Evolutionary conservation across 192 early-diverging fungal species (phyloP), one percentile per base, ranked within the genome.

Genomic region (Paraglomus brasilianum): DNA sequence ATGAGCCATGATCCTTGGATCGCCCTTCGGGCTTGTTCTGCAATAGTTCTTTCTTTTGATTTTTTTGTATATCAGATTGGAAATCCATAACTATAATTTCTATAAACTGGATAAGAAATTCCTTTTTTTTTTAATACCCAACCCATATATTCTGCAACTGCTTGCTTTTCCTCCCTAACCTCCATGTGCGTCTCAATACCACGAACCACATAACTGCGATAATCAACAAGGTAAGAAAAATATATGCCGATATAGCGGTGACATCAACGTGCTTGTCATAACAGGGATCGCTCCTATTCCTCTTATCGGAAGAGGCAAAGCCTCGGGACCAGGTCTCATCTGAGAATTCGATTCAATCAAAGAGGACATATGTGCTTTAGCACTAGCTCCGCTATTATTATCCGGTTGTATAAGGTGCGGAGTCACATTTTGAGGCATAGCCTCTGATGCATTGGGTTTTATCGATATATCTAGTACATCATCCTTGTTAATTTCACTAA

Each of bases 391-490:
- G 30, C 30, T 56, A 22, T 56, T 11, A 56, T 11, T 56, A 4
- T 21, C 36, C 53, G 10, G 53, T 6, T 56, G 53, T 56, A 4
- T 6, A 56, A 56, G 53, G 21, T 56, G 6, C 1, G 53, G 21
- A 30, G 21, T 56, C 4, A 56, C 6, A 56, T 56, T 56, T 17
- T 55, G 8, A 17, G 17, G 24, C 15, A 15, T 47, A 47, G 15
- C 15, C 46, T 47, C 9, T 47, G 46, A 15, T 55, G 24, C 5
- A 55, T 55, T 17, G 8, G 52, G 17, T 17, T 55, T 55, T 55
- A 55, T 55, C 52, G 8, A 55, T 55, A 17, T 55, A 55, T 55
- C 52, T 55, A 55, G 17, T 6, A 55, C 24, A n/a, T n/a, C n/a
- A n/a, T n/a, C n/a, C n/a, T n/a, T n/a, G n/a, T n/a, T 30, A 30